A percentile compares a stretch with the other conserved stretches of the same genome.
These are phyloP conservation scores for Malus sylvestris DNA, from an alignment of 306 rosid species.

Conservation along the genomic window DNA sequence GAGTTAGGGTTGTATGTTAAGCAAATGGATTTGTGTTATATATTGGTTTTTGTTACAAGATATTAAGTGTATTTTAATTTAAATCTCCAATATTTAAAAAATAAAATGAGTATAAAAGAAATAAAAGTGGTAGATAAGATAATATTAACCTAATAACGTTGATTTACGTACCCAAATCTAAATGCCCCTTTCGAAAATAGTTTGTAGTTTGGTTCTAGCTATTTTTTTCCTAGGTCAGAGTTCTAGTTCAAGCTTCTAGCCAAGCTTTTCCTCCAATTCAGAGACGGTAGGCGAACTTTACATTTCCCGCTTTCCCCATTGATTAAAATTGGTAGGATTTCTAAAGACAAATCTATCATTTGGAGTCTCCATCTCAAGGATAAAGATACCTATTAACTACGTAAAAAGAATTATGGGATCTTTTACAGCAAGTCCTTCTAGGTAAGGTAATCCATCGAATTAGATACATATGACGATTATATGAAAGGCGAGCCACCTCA, in stretches of 20 bases:
- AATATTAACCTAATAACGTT: too few species aligned
- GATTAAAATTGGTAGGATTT: not conserved
- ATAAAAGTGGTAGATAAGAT: too few species aligned
- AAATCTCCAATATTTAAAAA: too few species aligned
- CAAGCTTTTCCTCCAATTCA: not conserved
- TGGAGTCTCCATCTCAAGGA: not conserved
- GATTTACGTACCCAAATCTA: too few species aligned
- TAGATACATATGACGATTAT: not conserved
- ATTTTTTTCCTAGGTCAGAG: too few species aligned
- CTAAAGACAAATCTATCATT: not conserved
- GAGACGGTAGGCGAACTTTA: not conserved
- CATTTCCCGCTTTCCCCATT: not conserved
- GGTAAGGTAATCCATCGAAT: not conserved
- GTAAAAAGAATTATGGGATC: not conserved
- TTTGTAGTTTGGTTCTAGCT: too few species aligned
- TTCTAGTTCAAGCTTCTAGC: not conserved
- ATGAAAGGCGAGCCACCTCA: constrained; percentile 2
- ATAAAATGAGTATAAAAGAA: too few species aligned
- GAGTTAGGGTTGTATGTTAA: too few species aligned
- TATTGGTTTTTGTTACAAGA: too few species aligned
- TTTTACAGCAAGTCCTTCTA: not conserved
- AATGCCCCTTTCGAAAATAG: too few species aligned
- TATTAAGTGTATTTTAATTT: too few species aligned
- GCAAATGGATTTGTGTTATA: too few species aligned
- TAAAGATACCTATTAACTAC: not conserved